A percentile compares a stretch with the other conserved stretches of the same genome.
Evolutionary conservation across 805 yeast species (phyloP).

Genomic region (Candida nemodendra): DNA sequence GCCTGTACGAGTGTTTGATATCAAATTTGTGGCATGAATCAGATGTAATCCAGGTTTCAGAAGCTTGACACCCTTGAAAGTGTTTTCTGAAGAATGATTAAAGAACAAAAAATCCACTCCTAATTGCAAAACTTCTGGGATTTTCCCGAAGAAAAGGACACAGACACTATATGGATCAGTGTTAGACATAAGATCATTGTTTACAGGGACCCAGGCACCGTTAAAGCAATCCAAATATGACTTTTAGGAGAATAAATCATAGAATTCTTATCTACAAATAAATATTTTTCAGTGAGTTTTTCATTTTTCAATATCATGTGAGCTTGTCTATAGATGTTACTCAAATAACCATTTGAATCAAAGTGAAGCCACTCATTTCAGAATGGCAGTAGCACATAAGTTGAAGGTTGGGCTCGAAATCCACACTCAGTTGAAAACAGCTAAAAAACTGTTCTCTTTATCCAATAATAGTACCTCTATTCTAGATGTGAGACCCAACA

Average conservation of each 20-base stretch:
- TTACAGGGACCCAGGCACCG: too few species aligned
- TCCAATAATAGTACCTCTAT: constrained; percentile 48
- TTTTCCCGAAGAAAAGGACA: constrained; percentile 7
- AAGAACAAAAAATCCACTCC: constrained; percentile 29
- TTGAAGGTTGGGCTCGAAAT: constrained; percentile 89
- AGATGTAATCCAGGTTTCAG: constrained; percentile 53
- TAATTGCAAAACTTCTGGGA: constrained; percentile 16
- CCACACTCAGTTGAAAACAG: constrained; percentile 83
- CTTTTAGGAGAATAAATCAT: too few species aligned
- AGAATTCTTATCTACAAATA: too few species aligned
- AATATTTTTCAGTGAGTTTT: too few species aligned
- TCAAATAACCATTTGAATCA: too few species aligned
- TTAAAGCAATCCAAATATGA: too few species aligned
- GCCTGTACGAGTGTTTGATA: constrained; percentile 41
- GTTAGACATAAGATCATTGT: too few species aligned
- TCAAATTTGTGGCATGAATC: constrained; percentile 47
- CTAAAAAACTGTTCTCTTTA: constrained; percentile 71
- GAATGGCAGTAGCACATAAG: constrained; percentile 17
- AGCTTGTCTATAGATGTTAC: too few species aligned
- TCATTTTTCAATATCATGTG: too few species aligned
- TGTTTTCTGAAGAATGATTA: constrained; percentile 4
- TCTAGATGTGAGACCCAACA: constrained; percentile 53
- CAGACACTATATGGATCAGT: too few species aligned
- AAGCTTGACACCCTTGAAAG: constrained; percentile 47
- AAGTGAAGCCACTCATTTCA: constrained; percentile 1